Evolutionary conservation across 352 stramenopile species (phyloP).

Genomic region (Phytopythium aichiense): DNA sequence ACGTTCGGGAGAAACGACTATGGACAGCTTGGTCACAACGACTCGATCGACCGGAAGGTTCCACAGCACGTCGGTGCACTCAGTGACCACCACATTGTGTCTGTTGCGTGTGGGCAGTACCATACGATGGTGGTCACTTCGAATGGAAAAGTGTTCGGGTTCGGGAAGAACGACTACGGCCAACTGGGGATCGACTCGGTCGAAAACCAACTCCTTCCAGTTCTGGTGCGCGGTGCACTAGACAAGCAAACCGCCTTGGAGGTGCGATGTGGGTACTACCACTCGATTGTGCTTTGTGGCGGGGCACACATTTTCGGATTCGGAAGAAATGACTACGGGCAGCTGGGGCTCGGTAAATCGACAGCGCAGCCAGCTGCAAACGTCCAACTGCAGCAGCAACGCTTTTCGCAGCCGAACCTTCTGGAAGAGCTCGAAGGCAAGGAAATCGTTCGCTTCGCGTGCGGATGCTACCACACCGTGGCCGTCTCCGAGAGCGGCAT

Average conservation of each 20-base stretch:
- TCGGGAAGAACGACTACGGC: slow-evolving; percentile 94
- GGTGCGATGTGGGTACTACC: slow-evolving; percentile 91
- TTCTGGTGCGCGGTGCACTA: slow-evolving; percentile 44
- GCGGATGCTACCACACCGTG: slow-evolving; percentile 91
- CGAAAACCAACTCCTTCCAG: slow-evolving; percentile 60
- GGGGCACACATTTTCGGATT: slow-evolving; percentile 81
- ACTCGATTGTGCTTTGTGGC: slow-evolving; percentile 79
- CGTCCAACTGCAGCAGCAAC: slow-evolving; percentile 66
- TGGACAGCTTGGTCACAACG: slow-evolving; percentile 87
- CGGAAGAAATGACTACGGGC: slow-evolving; percentile 93
- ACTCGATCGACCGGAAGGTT: slow-evolving; percentile 86
- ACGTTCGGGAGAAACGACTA: slow-evolving; percentile 93
- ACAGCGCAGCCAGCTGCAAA: slow-evolving; percentile 32
- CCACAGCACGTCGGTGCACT: slow-evolving; percentile 69
- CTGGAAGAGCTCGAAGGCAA: slow-evolving; percentile 79
- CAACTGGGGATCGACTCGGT: slow-evolving; percentile 83
- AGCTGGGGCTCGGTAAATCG: slow-evolving; percentile 78
- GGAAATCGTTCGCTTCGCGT: slow-evolving; percentile 79
- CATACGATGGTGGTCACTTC: slow-evolving; percentile 82
- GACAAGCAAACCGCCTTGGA: slow-evolving; percentile 72
- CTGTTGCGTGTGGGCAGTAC: slow-evolving; percentile 90
- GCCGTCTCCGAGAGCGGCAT: slow-evolving; percentile 86
- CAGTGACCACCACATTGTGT: slow-evolving; percentile 53
- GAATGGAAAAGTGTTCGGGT: slow-evolving; percentile 68
- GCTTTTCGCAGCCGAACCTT: slow-evolving; percentile 50